These are phyloP conservation scores for Imleria badia DNA, from an alignment of 768 basidiomycete genomes.

Conservation along the genomic window DNA sequence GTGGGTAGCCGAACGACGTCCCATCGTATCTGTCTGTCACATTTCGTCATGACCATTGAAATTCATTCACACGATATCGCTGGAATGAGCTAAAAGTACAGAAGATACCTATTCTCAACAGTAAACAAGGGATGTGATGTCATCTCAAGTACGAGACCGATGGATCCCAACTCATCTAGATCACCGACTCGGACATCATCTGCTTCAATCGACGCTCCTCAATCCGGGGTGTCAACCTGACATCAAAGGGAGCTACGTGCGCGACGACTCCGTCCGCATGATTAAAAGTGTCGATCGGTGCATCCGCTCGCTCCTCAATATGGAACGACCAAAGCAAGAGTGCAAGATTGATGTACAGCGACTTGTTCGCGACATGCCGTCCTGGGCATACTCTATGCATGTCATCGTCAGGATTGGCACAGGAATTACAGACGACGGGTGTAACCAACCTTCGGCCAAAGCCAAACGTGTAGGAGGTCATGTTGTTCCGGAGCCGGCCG, in stretches of 20 bases:
- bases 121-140: too few relatives aligned
- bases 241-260: slow-evolving; percentile 57
- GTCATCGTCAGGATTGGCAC: background rate
- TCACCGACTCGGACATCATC: slow-evolving; percentile 5
- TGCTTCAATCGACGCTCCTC: slow-evolving; percentile 7
- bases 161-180: background rate
- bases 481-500: too few relatives aligned
- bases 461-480: too few relatives aligned
- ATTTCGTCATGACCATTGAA: too few relatives aligned
- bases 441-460: too few relatives aligned
- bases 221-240: slow-evolving; percentile 49
- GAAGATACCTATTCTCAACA: too few relatives aligned
- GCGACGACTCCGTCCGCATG: slow-evolving; percentile 57
- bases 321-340: slow-evolving; percentile 63
- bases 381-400: slow-evolving; percentile 55
- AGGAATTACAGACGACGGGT: too few relatives aligned
- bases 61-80: too few relatives aligned
- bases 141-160: background rate
- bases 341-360: slow-evolving; percentile 60
- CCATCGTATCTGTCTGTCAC: too few relatives aligned
- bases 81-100: too few relatives aligned
- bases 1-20: too few relatives aligned
- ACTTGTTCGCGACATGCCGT: slow-evolving; percentile 48
- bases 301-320: slow-evolving; percentile 44
- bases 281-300: slow-evolving; percentile 54